These are phyloP conservation scores for Fusarium praegraminearum DNA, from an alignment of 2,329 filamentous ascomycete genomes.

Conservation along the genomic window DNA sequence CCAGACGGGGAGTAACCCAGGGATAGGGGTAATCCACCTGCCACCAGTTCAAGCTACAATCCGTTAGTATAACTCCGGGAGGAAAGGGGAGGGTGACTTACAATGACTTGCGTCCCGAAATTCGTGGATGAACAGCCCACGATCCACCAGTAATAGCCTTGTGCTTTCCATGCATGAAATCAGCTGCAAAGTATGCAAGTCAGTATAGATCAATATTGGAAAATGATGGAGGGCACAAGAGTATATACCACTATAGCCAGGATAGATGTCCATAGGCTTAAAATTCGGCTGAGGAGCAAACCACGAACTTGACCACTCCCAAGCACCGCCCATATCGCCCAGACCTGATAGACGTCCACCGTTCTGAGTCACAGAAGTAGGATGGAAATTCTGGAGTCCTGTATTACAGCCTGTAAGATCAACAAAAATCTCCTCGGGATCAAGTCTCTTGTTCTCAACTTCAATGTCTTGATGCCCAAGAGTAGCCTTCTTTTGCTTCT, in stretches of 20 bases:
- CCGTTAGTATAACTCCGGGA: neutral
- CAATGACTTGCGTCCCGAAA: conserved; percentile 3
- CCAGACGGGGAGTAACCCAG: conserved; percentile 3
- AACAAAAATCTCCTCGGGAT: conserved; percentile 1
- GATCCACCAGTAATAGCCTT: conserved; percentile 5
- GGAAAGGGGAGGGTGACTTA: neutral
- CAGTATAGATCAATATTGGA: neutral
- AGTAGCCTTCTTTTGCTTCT: conserved; percentile 8
- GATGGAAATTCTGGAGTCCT: neutral
- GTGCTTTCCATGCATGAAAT: conserved; percentile 5
- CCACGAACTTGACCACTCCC: neutral
- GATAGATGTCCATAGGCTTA: neutral
- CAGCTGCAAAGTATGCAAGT: neutral
- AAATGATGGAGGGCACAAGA: neutral
- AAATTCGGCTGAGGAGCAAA: conserved; percentile 1
- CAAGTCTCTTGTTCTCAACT: neutral
- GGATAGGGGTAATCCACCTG: neutral
- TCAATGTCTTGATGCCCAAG: neutral
- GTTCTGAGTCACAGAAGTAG: neutral
- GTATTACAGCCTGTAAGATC: neutral
- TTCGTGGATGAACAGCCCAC: conserved; percentile 5
- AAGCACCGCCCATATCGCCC: conserved; percentile 4
- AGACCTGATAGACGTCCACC: neutral
- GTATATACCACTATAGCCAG: neutral
- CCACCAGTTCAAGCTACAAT: conserved; percentile 2